Evolutionary conservation across 352 stramenopile genomes (phyloP), one percentile per base, ranked within the genome.

Genomic region (Phytopythium boreale): DNA sequence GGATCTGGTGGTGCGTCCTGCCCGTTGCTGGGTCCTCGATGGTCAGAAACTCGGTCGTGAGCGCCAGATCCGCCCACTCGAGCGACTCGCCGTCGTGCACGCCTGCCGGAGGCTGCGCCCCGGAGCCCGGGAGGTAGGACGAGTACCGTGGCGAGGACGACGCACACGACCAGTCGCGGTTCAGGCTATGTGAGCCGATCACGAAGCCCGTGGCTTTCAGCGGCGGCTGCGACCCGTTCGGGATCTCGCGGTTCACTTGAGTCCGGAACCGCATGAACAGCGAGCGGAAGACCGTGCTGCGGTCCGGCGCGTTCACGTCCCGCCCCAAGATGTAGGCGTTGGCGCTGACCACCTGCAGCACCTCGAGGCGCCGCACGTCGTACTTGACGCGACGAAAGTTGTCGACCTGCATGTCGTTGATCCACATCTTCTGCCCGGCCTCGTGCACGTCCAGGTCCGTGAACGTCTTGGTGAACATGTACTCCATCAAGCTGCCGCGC

Each of bases 31-130:
- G 52, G 64, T 85, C 75, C 27, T 59, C 37, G 14, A 79, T 62
- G 47, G 71, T 68, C 20, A 81, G 46, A 62, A 82, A 80, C 63
- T 84, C 76, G 41, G 80, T 82, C 24, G 66, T 74, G 26, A 84
- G 52, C 26, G 74, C 76, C 56, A 80, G 59, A 46, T 84, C 71
- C 15, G 76, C 76, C 69, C 69, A 84, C n/a, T 67, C 69, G 49
- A 84, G 31, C 22, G 68, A 66, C 12, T 71, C 66, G 22, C 65
- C 55, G 0, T 59, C 41, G 2, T 71, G 61, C 15, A 67, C 51
- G 29, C 67, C 57, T 24, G 70, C 50, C 8, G 59, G 31, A 3
- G 17, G 43, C 19, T 24, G n/a, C n/a, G n/a, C 20, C n/a, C 31
- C 43, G 19, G n/a, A 24, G 15, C 15, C 52, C 17, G 52, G 52